These are phyloP conservation scores for Sporothrix brasiliensis DNA, from an alignment of 2,329 filamentous ascomycete species.

Conservation along the genomic window DNA sequence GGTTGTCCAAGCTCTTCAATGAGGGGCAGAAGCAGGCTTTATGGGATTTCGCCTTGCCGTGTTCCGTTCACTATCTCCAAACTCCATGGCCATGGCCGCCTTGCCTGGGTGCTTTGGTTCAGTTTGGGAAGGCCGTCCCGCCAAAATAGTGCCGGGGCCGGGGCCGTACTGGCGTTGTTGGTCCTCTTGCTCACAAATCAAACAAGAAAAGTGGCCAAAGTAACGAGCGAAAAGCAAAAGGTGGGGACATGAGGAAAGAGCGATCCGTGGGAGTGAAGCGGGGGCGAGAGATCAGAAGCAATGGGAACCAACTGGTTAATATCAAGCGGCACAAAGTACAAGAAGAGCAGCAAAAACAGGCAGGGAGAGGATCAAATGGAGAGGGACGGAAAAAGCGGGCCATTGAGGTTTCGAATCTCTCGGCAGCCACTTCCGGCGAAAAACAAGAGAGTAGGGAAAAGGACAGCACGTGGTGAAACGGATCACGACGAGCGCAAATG, in stretches of 20 bases:
- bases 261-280: constrained; percentile 11
- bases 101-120: constrained; percentile 5
- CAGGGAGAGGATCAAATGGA: neutral
- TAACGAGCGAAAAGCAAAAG: neutral
- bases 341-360: neutral
- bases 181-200: neutral
- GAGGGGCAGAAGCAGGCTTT: constrained; percentile 10
- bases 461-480: neutral
- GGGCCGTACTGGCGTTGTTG: neutral
- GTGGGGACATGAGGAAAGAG: neutral
- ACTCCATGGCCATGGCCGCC: neutral
- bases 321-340: neutral
- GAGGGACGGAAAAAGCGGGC: neutral
- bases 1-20: neutral
- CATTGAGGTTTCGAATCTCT: neutral
- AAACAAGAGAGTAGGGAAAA: neutral
- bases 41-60: constrained; percentile 15
- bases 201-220: neutral
- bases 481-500: constrained; percentile 2
- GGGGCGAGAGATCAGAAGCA: neutral
- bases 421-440: neutral
- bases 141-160: constrained; percentile 19
- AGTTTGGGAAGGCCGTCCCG: constrained; percentile 18
- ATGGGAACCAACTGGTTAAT: neutral
- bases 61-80: constrained; percentile 3